Evolutionary conservation across 2,329 filamentous ascomycete species (phyloP), one percentile per base, ranked within the genome.

Genomic region (Verticillium klebahnii): DNA sequence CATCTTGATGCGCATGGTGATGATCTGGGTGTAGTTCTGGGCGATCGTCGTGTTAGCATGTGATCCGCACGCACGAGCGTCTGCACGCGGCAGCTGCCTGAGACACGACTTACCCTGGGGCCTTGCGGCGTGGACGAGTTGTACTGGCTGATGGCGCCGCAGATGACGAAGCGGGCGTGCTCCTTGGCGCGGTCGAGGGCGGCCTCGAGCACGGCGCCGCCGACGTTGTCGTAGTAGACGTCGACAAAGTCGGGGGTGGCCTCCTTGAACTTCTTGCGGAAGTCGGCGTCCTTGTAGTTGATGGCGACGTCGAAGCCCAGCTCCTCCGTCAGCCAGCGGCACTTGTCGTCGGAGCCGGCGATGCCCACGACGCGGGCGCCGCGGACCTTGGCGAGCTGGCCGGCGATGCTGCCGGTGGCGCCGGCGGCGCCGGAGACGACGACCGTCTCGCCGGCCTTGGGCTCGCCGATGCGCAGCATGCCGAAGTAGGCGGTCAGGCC

Each of bases 341-440:
- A 90, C 77, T 92, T 92, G 40, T 89, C 85, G 39, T 85, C 81
- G 60, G 80, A 83, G 0, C 89, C 89, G 0, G 87, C 87, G 64
- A 91, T 80, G 7, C 89, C 89, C 25, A 89, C 73, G 14, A 91
- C 85, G 2, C 80, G 67, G 57, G 77, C 76, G 14, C 89, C 90
- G 73, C 87, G 86, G 60, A 92, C 76, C 78, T 91, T 92, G 19
- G 89, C 89, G 67, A 93, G 91, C 75, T 94, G 91, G 0, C 89
- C 90, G 0, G 86, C 90, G 1, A 93, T 85, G 69, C 84, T 89
- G 1, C 91, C 91, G 0, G 91, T 93, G 0, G 90, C 91, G 2
- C 91, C 91, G 0, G 91, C 91, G 1, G 91, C 91, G 7, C 89
- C 90, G 9, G 86, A 90, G 0, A 94, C 88, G 8, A 93, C 89